Evolutionary conservation across 1,284 basidiomycete species (phyloP), one percentile per base, ranked within the genome.

Genomic region (Rhodotorula mucilaginosa): DNA sequence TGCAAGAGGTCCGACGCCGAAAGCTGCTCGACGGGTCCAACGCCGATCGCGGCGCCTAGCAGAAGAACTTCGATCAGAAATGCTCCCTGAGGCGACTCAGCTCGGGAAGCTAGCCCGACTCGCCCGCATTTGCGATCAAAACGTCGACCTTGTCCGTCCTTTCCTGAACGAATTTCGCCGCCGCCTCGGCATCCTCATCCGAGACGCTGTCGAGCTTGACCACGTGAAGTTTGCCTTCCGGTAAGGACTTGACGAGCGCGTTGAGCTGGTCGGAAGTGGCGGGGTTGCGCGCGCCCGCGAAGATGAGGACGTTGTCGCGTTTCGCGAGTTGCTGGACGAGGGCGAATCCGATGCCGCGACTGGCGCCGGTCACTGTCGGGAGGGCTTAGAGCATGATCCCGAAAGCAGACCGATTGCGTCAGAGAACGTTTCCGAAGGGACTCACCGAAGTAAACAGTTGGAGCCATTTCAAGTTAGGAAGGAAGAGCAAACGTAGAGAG

Each of bases 221-320:
- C 23, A 68, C 52, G n/a, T 70, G 4, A 44, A 52, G 46, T n/a
- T 44, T 52, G 31, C 62, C 54, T 31, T 70, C 68, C 10, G 39
- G 39, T 12, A 44, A 44, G 10, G 39, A 44, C 23, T 64, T 39
- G 18, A 66, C 68, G 23, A 79, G 71, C 13, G 71, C 65, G 3
- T 73, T 44, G 5, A 78, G 73, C 29, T 54, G 70, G 3, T 51
- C 63, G 1, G 75, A 73, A 12, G 19, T 44, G 23, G 60, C 7
- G 1, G 77, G 72, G 31, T 76, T 65, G 26, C 78, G 75, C 13
- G 71, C 74, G 6, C 74, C 74, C 23, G 78, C 78, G 47, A 75
- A 78, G 62, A 79, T 66, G 58, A 77, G 46, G 26, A 59, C 64
- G 58, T 73, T 48, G 31, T 49, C 29, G 8, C 67, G 65, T 26